Percentiles rank a stretch among this genome's conserved stretches.
phyloP scores from a whole-genome alignment of 2,329 filamentous ascomycete genomes.

The Microcyclosporella mali region DNA sequence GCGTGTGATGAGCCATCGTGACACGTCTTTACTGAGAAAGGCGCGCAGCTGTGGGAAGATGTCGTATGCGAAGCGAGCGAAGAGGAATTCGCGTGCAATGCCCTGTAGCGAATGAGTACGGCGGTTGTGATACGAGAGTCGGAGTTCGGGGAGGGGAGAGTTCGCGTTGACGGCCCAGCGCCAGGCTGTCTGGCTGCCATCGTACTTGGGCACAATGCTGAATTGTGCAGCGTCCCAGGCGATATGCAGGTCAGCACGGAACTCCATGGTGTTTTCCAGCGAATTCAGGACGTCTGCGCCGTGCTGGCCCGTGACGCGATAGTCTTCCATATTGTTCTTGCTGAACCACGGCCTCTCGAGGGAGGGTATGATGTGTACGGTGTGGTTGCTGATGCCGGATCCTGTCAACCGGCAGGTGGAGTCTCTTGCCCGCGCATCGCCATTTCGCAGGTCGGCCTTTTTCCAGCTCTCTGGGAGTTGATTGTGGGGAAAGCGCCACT shows the following conservation, averaged over 20 bases:
- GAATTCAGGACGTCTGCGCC: too few species aligned
- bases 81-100: constrained; percentile 10
- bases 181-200: too few species aligned
- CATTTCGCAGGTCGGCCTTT: constrained; percentile 4
- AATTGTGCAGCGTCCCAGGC: constrained; percentile 19
- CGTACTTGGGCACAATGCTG: constrained; percentile 16
- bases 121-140: constrained; percentile 8
- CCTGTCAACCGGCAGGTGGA: too few species aligned
- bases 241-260: constrained; percentile 20
- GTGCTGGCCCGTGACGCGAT: too few species aligned
- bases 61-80: constrained; percentile 11
- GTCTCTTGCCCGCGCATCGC: too few species aligned
- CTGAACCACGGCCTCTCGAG: too few species aligned
- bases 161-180: too few species aligned
- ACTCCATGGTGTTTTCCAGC: constrained; percentile 15
- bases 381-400: too few species aligned
- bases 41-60: constrained; percentile 27
- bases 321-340: too few species aligned
- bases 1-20: background rate
- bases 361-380: too few species aligned
- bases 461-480: constrained; percentile 11
- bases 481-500: constrained; percentile 19
- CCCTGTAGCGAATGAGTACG: constrained; percentile 17
- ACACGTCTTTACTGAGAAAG: constrained; percentile 9
- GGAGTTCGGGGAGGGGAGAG: too few species aligned